phyloP scores from a whole-genome alignment of 2,329 filamentous ascomycete species.

The Leptographium galeiforme region DNA sequence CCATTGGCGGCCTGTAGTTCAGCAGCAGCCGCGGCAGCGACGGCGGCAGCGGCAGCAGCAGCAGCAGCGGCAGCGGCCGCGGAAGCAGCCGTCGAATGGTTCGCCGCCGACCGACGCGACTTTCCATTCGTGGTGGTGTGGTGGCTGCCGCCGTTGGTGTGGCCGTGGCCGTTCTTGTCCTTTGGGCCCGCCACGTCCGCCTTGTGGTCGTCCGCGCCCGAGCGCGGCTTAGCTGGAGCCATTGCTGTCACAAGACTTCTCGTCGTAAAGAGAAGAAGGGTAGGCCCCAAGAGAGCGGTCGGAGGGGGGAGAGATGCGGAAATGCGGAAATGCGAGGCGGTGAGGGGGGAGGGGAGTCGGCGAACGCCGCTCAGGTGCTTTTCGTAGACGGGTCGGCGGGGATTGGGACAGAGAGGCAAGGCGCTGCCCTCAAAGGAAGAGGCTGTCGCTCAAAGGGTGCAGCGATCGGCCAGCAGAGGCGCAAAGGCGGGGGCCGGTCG shows the following conservation, averaged over 20 bases:
- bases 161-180: constrained; percentile 27
- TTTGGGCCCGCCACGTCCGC: constrained; percentile 16
- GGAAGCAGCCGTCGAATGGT: constrained; percentile 21
- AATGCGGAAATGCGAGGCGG: background rate
- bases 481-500: no score
- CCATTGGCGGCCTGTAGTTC: constrained; percentile 2
- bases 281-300: background rate
- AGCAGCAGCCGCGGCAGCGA: constrained; percentile 8
- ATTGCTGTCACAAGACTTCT: background rate
- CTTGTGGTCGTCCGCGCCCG: constrained; percentile 6
- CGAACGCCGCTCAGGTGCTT: background rate
- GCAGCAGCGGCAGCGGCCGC: constrained; percentile 8
- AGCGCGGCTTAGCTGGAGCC: constrained; percentile 7
- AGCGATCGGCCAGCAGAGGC: no score
- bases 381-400: background rate
- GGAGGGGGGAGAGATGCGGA: background rate
- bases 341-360: background rate
- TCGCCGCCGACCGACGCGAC: constrained; percentile 37
- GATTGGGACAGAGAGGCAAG: no score
- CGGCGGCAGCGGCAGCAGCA: constrained; percentile 16
- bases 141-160: constrained; percentile 13
- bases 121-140: constrained; percentile 31
- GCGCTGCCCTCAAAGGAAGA: no score
- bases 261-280: background rate
- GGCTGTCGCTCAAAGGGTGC: no score